Conservation (phyloP, 306 rosid genomes). For the Fragaria iinumae region DNA sequence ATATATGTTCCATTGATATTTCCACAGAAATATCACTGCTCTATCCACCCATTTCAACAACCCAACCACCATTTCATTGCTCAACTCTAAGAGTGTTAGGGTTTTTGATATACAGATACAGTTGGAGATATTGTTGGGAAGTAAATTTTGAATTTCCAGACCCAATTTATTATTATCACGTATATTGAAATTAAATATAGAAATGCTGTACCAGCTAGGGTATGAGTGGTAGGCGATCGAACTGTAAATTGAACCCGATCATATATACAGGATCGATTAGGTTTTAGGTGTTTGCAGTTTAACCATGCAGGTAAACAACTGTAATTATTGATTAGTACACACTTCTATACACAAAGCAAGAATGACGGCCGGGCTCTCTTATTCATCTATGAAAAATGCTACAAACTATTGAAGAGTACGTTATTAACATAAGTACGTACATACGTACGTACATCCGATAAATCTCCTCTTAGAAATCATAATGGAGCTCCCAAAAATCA, state of each 20-base stretch:
- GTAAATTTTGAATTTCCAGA: neutral
- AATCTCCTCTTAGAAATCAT: constrained; percentile 28
- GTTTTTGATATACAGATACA: neutral
- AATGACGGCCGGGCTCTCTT: neutral
- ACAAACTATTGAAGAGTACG: constrained; percentile 21
- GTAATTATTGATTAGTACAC: neutral
- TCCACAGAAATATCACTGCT: neutral
- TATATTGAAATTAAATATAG: neutral
- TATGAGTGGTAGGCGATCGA: neutral
- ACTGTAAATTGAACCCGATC: neutral
- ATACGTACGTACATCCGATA: constrained; percentile 13
- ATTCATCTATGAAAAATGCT: constrained; percentile 28
- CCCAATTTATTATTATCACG: neutral
- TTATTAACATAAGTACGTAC: neutral
- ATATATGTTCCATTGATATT: neutral
- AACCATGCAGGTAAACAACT: neutral
- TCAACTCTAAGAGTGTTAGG: neutral
- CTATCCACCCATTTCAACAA: neutral
- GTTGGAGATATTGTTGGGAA: neutral
- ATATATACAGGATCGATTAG: neutral
- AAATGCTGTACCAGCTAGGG: neutral
- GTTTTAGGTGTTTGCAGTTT: neutral
- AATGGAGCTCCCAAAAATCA: constrained; percentile 35
- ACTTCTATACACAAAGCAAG: neutral
- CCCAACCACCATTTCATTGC: neutral